These are phyloP conservation scores for Globisporangium iwayamae DNA, from an alignment of 352 stramenopile genomes.

Conservation along the genomic window DNA sequence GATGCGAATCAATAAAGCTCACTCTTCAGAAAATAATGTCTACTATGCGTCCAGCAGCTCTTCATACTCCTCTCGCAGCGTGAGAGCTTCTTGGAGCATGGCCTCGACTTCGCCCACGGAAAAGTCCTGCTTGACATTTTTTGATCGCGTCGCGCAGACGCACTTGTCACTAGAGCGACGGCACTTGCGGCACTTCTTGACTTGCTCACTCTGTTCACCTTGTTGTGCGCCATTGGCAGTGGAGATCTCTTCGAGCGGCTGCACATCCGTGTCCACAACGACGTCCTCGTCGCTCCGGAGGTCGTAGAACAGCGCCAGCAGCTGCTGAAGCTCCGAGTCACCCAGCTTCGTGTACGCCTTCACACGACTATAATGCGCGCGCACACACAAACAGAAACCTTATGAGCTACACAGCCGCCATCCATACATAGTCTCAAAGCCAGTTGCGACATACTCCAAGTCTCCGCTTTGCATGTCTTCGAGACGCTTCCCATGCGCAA, in stretches of 20 bases:
- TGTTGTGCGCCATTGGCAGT: conserved; percentile 17
- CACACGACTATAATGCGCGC: conserved; percentile 26
- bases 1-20: not conserved
- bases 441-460: conserved; percentile 31
- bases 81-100: conserved; percentile 73
- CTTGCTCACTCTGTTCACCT: not conserved
- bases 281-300: conserved; percentile 56
- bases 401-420: conserved; percentile 5
- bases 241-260: conserved; percentile 22
- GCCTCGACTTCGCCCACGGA: conserved; percentile 49
- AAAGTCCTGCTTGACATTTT: conserved; percentile 29
- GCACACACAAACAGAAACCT: not conserved
- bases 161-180: conserved; percentile 59
- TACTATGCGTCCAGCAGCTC: conserved; percentile 47
- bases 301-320: conserved; percentile 67
- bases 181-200: conserved; percentile 70
- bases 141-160: conserved; percentile 33
- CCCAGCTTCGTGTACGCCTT: conserved; percentile 62
- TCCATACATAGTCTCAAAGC: not conserved
- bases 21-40: not conserved
- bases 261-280: conserved; percentile 53
- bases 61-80: conserved; percentile 64
- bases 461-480: conserved; percentile 35
- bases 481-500: conserved; percentile 47
- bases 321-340: conserved; percentile 49